A percentile compares a stretch with the other conserved stretches of the same genome.
Evolutionary conservation across 176 grass and related monocot species (phyloP).

Genomic region (Calamus simplicifolius): DNA sequence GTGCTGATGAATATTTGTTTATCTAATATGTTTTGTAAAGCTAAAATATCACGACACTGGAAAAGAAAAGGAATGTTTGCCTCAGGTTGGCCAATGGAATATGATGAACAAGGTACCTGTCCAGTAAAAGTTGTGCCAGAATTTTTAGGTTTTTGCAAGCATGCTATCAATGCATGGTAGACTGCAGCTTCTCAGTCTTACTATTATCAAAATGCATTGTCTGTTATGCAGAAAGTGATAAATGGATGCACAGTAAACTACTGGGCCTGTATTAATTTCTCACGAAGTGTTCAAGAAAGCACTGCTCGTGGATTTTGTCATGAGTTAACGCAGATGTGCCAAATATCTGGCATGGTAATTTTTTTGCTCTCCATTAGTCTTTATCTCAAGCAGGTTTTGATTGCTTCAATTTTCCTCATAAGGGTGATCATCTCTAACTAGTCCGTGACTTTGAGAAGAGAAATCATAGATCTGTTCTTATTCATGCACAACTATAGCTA

Average conservation of each 20-base stretch:
- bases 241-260: slow-evolving; percentile 82
- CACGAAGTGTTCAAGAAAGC: slow-evolving; percentile 90
- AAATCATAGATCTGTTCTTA: too few relatives aligned
- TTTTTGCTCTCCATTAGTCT: background rate
- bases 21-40: slow-evolving; percentile 27
- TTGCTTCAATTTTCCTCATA: too few relatives aligned
- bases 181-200: background rate
- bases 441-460: too few relatives aligned
- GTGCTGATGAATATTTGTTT: slow-evolving; percentile 9
- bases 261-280: slow-evolving; percentile 99
- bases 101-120: slow-evolving; percentile 93
- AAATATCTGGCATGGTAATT: slow-evolving; percentile 89
- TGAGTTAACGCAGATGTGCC: slow-evolving; percentile 94
- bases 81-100: slow-evolving; percentile 99
- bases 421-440: too few relatives aligned
- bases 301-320: slow-evolving; percentile 93
- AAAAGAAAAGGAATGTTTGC: slow-evolving; percentile 98
- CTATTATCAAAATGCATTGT: background rate
- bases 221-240: slow-evolving; percentile 76
- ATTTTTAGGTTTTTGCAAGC: too few relatives aligned
- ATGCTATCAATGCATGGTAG: too few relatives aligned
- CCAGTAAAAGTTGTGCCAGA: background rate
- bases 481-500: background rate
- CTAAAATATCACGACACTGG: slow-evolving; percentile 93
- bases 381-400: background rate